A percentile compares a stretch with the other conserved stretches of the same genome.
phyloP scores from a whole-genome alignment of 768 basidiomycete species.

The Tricholoma matsutake region DNA sequence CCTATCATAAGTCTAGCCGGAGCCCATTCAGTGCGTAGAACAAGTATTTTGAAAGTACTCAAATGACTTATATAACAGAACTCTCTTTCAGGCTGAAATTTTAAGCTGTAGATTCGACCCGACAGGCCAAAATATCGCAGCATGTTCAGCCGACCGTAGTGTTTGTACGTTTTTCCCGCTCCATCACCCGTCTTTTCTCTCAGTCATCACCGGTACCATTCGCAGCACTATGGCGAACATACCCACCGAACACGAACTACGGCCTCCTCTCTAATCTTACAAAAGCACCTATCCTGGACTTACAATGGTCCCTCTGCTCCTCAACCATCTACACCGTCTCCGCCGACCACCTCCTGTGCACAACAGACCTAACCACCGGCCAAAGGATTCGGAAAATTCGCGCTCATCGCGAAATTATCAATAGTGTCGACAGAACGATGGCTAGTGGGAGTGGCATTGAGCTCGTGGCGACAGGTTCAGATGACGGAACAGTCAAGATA shows the following conservation, averaged over 20 bases:
- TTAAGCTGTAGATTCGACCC: conserved; percentile 92
- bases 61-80: neutral
- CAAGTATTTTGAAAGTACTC: neutral
- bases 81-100: conserved; percentile 68
- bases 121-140: conserved; percentile 90
- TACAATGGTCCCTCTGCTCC: conserved; percentile 83
- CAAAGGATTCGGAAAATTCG: conserved; percentile 77
- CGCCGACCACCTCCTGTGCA: conserved; percentile 81
- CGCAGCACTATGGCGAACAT: conserved; percentile 86
- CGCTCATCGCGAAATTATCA: conserved; percentile 90
- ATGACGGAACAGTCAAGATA: conserved; percentile 88
- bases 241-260: conserved; percentile 91
- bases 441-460: conserved; percentile 83
- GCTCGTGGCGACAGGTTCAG: conserved; percentile 82
- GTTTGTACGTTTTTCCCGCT: conserved; percentile 64
- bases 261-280: conserved; percentile 78
- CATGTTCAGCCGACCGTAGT: conserved; percentile 84
- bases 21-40: conserved; percentile 69
- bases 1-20: conserved; percentile 91
- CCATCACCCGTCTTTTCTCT: neutral
- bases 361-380: conserved; percentile 82
- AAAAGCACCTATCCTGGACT: conserved; percentile 90
- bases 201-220: neutral
- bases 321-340: conserved; percentile 78
- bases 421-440: conserved; percentile 82